Base-by-base conservation (phyloP, 345 rosid species). In the Triadica sebifera region DNA sequence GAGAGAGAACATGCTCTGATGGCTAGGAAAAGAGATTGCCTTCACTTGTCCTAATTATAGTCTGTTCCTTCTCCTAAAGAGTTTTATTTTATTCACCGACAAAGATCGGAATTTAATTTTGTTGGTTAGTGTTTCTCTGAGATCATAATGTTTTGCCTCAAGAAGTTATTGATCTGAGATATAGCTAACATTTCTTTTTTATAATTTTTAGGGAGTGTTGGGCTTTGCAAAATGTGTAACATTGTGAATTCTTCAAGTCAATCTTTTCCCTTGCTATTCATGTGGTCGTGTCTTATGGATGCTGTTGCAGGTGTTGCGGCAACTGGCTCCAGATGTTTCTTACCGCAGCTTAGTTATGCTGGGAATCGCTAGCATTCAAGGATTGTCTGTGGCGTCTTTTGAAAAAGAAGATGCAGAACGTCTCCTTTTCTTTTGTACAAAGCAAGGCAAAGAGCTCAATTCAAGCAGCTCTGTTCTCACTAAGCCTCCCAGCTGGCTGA, bases 301-400 rank as follows among this genome's bases (percentile, higher is more conserved):
- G 72, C 22, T 64, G 41, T 81, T 51, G 71, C 84, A 96, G 99
- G 94, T 96, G 45, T 76, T 96, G 75, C 88, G 93, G 82, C 99
- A 96, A 85, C 81, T 96, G 49, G 98, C 98, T 2, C 98, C 97
- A n/a, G 97, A 96, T 81, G 85, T 81, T 66, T 87, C 93, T 47
- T 91, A 93, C 78, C 98, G 91, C 57, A 87, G 94, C 85, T 86
- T 96, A 73, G 99, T 90, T 75, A 85, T 87, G 85, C 86, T 96
- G 72, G 99, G 99, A 69, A 88, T 96, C 52, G 99, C 94, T 46
- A 88, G 99, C 83, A 87, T 96, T 85, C 98, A 96, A 78, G 99
- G 99, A 66, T 77, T 93, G 74, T 82, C 99, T 29, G 98, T 96
- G 79, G 97, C 99, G 81, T 87, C 99, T 72, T 96, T 96, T 79